Percentiles rank a stretch among this genome's conserved stretches.
Conservation (phyloP, 345 rosid species). For the Cardiospermum halicacabum region DNA sequence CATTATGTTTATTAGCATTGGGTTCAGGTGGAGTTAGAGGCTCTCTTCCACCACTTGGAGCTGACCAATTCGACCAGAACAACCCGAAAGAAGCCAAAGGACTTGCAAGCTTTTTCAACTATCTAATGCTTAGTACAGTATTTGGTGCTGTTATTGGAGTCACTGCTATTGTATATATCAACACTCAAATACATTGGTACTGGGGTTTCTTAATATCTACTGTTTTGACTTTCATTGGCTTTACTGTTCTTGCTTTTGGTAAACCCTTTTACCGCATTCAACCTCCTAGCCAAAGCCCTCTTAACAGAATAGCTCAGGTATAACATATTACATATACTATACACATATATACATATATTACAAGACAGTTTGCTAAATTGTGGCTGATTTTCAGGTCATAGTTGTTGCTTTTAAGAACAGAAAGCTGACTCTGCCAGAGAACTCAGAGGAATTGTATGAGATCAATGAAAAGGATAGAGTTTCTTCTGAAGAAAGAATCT, state of each 20-base stretch:
- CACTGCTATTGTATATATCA: slow-evolving; percentile 41
- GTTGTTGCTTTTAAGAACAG: slow-evolving; percentile 36
- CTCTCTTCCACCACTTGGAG: slow-evolving; percentile 43
- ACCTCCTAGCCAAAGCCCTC: slow-evolving; percentile 28
- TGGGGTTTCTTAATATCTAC: slow-evolving; percentile 43
- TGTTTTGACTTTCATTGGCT: slow-evolving; percentile 27
- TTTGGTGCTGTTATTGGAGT: slow-evolving; percentile 44
- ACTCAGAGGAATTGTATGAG: slow-evolving; percentile 33
- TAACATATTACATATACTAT: background rate
- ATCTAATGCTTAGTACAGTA: slow-evolving; percentile 22
- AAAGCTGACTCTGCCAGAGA: slow-evolving; percentile 30
- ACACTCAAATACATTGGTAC: slow-evolving; percentile 31
- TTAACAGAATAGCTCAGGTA: slow-evolving; percentile 33
- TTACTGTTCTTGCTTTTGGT: slow-evolving; percentile 31
- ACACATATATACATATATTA: too few relatives aligned
- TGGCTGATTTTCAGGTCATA: slow-evolving; percentile 30
- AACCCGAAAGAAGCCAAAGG: slow-evolving; percentile 38
- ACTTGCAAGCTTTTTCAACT: slow-evolving; percentile 45
- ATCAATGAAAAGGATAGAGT: slow-evolving; percentile 21
- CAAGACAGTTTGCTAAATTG: too few relatives aligned
- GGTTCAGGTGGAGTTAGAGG: slow-evolving; percentile 44
- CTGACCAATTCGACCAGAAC: slow-evolving; percentile 46
- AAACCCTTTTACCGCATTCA: slow-evolving; percentile 39
- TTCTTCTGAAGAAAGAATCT: slow-evolving; percentile 18
- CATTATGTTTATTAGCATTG: slow-evolving; percentile 35